Evolutionary conservation across 2,329 filamentous ascomycete genomes (phyloP).

Genomic region (Saccharata proteae): DNA sequence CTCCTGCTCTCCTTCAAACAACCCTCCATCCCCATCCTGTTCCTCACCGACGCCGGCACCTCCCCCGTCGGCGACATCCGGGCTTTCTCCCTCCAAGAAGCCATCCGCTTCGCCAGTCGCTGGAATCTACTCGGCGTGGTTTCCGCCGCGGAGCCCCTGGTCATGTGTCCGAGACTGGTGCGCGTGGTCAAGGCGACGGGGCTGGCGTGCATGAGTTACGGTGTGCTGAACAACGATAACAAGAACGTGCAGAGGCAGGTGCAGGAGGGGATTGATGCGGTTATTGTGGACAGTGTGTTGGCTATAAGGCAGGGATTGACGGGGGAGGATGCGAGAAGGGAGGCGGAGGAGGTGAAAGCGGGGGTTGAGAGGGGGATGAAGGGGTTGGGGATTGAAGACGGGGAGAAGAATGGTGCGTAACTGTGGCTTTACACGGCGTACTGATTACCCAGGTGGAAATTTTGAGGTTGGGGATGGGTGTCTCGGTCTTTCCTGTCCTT

Average conservation of each 20-base stretch:
- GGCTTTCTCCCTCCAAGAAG: conserved; percentile 85
- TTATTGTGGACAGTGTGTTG: conserved; percentile 91
- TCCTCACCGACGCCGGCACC: conserved; percentile 83
- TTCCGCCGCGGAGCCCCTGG: conserved; percentile 73
- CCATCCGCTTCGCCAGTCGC: conserved; percentile 81
- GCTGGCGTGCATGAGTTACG: conserved; percentile 89
- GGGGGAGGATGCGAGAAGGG: no score
- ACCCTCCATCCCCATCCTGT: conserved; percentile 88
- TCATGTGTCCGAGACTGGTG: conserved; percentile 79
- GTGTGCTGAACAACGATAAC: conserved; percentile 78
- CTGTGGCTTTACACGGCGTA: no score
- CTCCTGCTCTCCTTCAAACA: conserved; percentile 93
- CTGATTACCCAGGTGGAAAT: no score
- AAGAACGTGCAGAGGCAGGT: conserved; percentile 84
- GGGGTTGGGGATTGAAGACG: conserved; percentile 7
- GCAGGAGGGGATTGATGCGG: conserved; percentile 89
- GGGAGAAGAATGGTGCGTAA: conserved; percentile 1
- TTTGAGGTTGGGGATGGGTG: no score
- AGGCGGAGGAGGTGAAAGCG: conserved; percentile 10
- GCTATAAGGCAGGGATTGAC: conserved; percentile 86
- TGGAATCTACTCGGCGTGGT: conserved; percentile 95
- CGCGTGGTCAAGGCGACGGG: conserved; percentile 89
- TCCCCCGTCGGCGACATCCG: conserved; percentile 73
- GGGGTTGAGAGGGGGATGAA: conserved; percentile 3
- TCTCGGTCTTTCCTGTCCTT: no score